Conservation (phyloP, 2,329 filamentous ascomycete genomes). For the Pseudonectria foliicola region DNA sequence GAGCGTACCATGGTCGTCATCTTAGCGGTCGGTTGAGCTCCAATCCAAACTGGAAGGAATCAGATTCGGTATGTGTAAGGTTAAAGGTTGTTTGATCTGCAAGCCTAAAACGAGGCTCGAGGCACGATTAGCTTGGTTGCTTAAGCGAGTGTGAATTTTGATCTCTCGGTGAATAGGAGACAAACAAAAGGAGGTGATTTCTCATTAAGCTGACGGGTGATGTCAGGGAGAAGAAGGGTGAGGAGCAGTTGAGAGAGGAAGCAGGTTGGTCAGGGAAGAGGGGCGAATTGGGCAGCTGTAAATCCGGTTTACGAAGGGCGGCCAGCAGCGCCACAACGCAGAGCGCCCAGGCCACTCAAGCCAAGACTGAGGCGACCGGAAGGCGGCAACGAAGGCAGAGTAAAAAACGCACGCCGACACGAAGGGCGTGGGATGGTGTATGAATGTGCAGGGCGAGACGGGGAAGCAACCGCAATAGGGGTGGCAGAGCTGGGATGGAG, state of each 20-base stretch:
- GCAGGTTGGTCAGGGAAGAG: slow-evolving; percentile 4
- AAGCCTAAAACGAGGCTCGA: slow-evolving; percentile 11
- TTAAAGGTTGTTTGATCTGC: slow-evolving; percentile 12
- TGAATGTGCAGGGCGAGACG: not conserved
- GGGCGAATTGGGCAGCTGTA: slow-evolving; percentile 19
- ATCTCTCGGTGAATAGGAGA: slow-evolving; percentile 12
- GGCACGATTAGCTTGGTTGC: no score
- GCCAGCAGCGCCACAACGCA: slow-evolving; percentile 22
- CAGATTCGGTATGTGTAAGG: slow-evolving; percentile 2
- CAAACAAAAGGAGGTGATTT: slow-evolving; percentile 3
- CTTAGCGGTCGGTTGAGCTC: slow-evolving; percentile 19
- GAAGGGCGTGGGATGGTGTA: slow-evolving; percentile 2
- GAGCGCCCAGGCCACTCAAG: slow-evolving; percentile 15
- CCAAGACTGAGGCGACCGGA: slow-evolving; percentile 9
- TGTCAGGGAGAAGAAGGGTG: slow-evolving; percentile 6
- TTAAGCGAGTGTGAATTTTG: slow-evolving; percentile 1
- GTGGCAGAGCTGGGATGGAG: not conserved
- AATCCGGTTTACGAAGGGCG: slow-evolving; percentile 19
- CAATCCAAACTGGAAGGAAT: slow-evolving; percentile 16
- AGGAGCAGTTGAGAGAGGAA: not conserved
- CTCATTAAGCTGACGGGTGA: slow-evolving; percentile 3
- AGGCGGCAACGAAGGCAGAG: slow-evolving; percentile 1
- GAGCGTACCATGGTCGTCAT: slow-evolving; percentile 48
- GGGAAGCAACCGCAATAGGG: not conserved
- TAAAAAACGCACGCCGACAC: slow-evolving; percentile 7